These are phyloP conservation scores for Blastomyces parvus DNA, from an alignment of 2,329 filamentous ascomycete genomes.

Conservation along the genomic window DNA sequence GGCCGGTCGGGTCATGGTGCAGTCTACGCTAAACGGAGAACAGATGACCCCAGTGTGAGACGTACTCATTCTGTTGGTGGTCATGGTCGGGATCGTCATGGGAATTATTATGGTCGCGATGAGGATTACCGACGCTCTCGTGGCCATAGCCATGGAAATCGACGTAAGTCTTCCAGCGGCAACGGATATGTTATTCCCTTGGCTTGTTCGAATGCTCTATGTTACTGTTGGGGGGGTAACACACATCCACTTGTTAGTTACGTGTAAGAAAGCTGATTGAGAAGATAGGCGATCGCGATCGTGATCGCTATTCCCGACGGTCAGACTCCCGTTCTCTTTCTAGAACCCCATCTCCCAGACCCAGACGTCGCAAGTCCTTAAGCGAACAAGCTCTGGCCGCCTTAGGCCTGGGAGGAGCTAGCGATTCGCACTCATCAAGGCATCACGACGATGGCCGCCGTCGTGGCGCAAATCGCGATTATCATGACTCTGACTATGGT, in stretches of 20 bases:
- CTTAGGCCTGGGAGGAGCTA: conserved; percentile 54
- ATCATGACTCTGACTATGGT: conserved; percentile 28
- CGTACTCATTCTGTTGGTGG: conserved; percentile 30
- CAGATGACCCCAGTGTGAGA: conserved; percentile 20
- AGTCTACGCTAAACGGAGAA: not conserved
- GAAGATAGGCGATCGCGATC: conserved; percentile 23
- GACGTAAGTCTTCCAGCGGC: conserved; percentile 24
- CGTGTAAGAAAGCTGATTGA: not conserved
- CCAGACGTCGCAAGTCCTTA: conserved; percentile 38
- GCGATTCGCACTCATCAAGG: conserved; percentile 47
- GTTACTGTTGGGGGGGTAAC: not conserved
- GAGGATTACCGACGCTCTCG: conserved; percentile 22
- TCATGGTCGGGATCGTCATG: conserved; percentile 23
- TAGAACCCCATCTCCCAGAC: conserved; percentile 32
- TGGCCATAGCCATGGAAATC: conserved; percentile 16
- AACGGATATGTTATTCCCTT: conserved; percentile 3
- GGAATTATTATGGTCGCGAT: conserved; percentile 28
- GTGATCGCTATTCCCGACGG: conserved; percentile 23
- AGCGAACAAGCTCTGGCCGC: conserved; percentile 44
- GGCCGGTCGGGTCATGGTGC: not conserved
- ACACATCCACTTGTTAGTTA: not conserved
- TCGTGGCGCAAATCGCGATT: conserved; percentile 23
- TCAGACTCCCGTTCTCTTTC: conserved; percentile 27
- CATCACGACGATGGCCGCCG: conserved; percentile 47
- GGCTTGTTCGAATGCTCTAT: not conserved